A percentile compares a stretch with the other conserved stretches of the same genome.
phyloP scores from a whole-genome alignment of 1,284 basidiomycete genomes.

The Mycosarcoma maydis region DNA sequence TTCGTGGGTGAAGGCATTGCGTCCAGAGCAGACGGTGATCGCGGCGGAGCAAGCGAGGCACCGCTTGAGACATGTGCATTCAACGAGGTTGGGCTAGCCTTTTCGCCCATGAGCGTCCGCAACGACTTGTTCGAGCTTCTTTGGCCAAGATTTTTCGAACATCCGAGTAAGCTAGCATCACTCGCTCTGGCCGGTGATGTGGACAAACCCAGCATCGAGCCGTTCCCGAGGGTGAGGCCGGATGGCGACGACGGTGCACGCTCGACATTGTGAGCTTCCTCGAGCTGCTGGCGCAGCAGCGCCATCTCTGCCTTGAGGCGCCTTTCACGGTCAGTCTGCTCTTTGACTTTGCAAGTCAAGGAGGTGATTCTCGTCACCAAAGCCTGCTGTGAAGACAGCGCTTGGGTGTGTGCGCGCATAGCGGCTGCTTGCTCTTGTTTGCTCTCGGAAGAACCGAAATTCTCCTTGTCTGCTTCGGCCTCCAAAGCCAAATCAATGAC shows the following conservation, averaged over 20 bases:
- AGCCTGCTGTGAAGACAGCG: conserved; percentile 18
- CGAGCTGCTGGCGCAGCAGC: conserved; percentile 25
- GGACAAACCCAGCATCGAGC: conserved; percentile 37
- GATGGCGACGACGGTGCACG: conserved; percentile 19
- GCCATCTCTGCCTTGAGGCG: conserved; percentile 21
- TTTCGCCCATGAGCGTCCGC: conserved; percentile 12
- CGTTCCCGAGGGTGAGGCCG: conserved; percentile 13
- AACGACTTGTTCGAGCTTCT: conserved; percentile 20
- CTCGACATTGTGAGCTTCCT: conserved; percentile 7
- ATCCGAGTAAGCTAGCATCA: conserved; percentile 4
- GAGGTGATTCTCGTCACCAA: conserved; percentile 17
- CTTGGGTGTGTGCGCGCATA: conserved; percentile 9
- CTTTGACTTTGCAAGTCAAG: conserved; percentile 25
- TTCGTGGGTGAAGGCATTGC: conserved; percentile 32
- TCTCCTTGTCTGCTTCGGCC: conserved; percentile 18
- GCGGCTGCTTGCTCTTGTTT: conserved; percentile 2
- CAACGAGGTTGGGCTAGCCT: conserved; percentile 11
- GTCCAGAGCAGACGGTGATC: conserved; percentile 30
- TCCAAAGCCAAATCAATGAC: conserved; percentile 31
- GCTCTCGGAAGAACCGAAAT: not conserved
- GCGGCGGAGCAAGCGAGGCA: conserved; percentile 26
- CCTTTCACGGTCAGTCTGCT: conserved; percentile 19
- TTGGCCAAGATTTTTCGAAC: conserved; percentile 13
- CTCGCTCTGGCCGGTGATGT: conserved; percentile 14
- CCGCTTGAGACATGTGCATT: not conserved